A percentile compares a stretch with the other conserved stretches of the same genome.
These are phyloP conservation scores for Noccaea bulbosa DNA, from an alignment of 345 rosid genomes.

Conservation along the genomic window DNA sequence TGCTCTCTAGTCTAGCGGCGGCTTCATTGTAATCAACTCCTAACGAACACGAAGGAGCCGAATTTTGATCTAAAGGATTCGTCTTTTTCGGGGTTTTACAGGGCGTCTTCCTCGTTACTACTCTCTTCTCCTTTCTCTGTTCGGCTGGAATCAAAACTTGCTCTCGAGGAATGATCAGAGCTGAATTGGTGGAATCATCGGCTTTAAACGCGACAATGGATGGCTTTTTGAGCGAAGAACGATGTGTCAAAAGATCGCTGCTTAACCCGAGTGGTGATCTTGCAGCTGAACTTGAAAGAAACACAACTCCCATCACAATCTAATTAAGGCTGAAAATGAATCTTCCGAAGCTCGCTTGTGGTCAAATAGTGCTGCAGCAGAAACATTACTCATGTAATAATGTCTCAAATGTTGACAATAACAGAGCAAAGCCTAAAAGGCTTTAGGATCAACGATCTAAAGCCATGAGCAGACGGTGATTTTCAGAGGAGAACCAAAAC, in stretches of 20 bases:
- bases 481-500: not conserved
- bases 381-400: not conserved
- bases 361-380: conserved; percentile 5
- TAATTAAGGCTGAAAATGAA: conserved; percentile 33
- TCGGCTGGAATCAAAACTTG: conserved; percentile 55
- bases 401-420: not conserved
- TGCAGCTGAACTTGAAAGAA: conserved; percentile 82
- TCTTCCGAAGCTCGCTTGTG: conserved; percentile 20
- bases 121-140: conserved; percentile 47
- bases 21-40: conserved; percentile 87
- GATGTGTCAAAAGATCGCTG: conserved; percentile 48
- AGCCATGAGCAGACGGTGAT: not conserved
- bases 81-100: conserved; percentile 44
- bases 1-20: conserved; percentile 82
- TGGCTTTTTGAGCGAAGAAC: conserved; percentile 52
- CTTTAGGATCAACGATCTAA: not conserved
- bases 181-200: conserved; percentile 56
- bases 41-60: conserved; percentile 46
- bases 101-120: conserved; percentile 52
- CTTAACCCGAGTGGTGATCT: conserved; percentile 65
- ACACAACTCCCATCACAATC: conserved; percentile 85
- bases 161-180: conserved; percentile 55
- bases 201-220: conserved; percentile 70
- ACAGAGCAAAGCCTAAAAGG: not conserved
- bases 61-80: conserved; percentile 42